Evolutionary conservation across 176 grass and related monocot species (phyloP).

Genomic region (Oryza officinalis): DNA sequence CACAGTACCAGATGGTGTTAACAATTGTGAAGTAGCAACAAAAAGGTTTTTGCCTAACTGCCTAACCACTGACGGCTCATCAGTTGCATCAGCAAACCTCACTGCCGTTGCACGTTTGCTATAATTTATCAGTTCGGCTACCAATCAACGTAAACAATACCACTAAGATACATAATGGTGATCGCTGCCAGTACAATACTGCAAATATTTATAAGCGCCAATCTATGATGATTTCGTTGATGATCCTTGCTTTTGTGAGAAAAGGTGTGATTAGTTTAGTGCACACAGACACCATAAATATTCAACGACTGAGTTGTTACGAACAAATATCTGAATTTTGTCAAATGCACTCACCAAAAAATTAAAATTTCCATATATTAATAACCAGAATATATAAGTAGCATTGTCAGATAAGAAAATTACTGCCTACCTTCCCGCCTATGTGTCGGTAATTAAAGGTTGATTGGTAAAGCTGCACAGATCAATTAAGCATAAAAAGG

Average conservation of each 20-base stretch:
- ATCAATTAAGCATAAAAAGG: background rate
- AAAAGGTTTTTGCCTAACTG: constrained; percentile 30
- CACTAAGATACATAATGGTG: background rate
- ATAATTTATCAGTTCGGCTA: constrained; percentile 21
- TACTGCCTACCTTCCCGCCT: background rate
- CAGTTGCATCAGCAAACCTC: constrained; percentile 36
- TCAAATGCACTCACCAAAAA: background rate
- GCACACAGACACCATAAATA: background rate
- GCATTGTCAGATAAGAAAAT: background rate
- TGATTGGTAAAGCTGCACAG: background rate
- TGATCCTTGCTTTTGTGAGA: background rate
- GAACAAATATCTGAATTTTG: background rate
- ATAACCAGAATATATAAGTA: background rate
- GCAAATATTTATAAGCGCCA: background rate
- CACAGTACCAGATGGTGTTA: background rate
- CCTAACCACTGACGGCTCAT: constrained; percentile 29
- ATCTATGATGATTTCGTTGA: background rate
- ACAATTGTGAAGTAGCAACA: constrained; percentile 22
- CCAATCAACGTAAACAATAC: background rate
- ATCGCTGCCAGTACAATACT: background rate
- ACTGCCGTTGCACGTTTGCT: constrained; percentile 21
- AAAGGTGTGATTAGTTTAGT: background rate
- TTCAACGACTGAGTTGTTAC: background rate
- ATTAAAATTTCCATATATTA: background rate
- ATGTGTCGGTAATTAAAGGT: background rate